Percentiles rank a stretch among this genome's conserved stretches.
Evolutionary conservation across 176 grass and related monocot genomes (phyloP).

Genomic region (Poa annua): DNA sequence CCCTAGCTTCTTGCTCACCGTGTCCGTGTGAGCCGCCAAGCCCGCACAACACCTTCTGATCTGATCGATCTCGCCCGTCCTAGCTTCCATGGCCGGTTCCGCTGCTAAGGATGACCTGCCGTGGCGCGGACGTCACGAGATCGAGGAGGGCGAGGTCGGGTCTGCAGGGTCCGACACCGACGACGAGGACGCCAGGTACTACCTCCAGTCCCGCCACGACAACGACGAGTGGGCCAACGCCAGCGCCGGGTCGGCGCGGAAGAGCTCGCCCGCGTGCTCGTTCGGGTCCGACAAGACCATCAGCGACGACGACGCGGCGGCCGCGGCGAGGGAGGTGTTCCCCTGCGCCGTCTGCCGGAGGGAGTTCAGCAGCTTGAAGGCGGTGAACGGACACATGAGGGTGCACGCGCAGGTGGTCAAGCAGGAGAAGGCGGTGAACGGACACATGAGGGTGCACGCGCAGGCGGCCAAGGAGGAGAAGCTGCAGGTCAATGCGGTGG

Average conservation of each 20-base stretch:
- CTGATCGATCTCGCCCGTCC: neutral
- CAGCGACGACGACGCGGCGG: neutral
- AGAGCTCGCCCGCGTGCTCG: neutral
- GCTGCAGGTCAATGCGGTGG: too few relatives aligned
- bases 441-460: too few relatives aligned
- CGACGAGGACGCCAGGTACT: neutral
- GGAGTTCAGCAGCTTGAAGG: constrained; percentile 5
- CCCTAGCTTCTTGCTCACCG: constrained; percentile 12
- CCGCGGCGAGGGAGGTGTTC: neutral
- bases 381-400: constrained; percentile 42
- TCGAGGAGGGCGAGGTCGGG: constrained; percentile 40
- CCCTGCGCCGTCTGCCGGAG: neutral
- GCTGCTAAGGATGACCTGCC: neutral
- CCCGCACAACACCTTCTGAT: neutral
- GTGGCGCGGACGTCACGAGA: neutral
- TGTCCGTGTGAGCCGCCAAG: too few relatives aligned
- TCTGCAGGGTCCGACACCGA: constrained; percentile 9
- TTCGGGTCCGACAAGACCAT: neutral
- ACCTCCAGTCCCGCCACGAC: neutral
- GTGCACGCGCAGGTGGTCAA: constrained; percentile 22
- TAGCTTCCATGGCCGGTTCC: neutral
- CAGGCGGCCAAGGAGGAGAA: too few relatives aligned
- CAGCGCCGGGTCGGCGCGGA: neutral
- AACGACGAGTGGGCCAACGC: neutral
- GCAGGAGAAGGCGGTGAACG: neutral